Evolutionary conservation across 2,329 filamentous ascomycete species (phyloP).

Genomic region (Aspergillus floridensis): DNA sequence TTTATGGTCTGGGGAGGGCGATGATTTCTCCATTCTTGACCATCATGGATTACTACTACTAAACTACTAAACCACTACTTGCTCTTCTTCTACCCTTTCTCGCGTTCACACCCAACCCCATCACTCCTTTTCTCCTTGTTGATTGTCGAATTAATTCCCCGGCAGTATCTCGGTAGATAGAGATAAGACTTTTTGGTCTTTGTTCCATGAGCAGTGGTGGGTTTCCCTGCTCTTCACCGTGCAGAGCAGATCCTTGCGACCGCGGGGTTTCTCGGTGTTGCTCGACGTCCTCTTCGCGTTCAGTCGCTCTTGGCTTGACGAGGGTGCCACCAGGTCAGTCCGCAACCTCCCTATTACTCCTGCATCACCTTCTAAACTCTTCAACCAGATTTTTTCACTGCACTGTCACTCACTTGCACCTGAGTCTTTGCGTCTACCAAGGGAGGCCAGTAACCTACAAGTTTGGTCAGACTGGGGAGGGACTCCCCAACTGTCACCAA

Average conservation of each 20-base stretch:
- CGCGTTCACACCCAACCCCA: not conserved
- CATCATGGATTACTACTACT: too few relatives aligned
- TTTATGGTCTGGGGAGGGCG: not conserved
- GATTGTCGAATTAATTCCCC: not conserved
- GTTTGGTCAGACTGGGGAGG: not conserved
- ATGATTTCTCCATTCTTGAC: not conserved
- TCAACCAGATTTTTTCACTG: not conserved
- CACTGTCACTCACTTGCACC: not conserved
- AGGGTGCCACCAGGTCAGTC: conserved; percentile 14
- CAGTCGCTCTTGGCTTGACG: not conserved
- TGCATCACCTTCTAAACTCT: not conserved
- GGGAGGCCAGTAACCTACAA: not conserved
- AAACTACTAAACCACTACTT: too few relatives aligned
- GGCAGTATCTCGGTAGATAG: not conserved
- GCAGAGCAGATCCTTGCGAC: conserved; percentile 8
- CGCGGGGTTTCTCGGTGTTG: conserved; percentile 11
- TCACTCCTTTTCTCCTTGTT: not conserved
- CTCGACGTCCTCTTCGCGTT: conserved; percentile 3
- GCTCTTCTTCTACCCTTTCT: not conserved
- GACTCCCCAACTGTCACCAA: not conserved
- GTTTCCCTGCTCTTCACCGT: not conserved
- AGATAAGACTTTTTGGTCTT: not conserved
- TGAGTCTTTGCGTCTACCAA: not conserved
- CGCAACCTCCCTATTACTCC: not conserved
- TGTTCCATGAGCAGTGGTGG: not conserved